phyloP scores from a whole-genome alignment of 805 yeast genomes.

The Candida loeiensis region DNA sequence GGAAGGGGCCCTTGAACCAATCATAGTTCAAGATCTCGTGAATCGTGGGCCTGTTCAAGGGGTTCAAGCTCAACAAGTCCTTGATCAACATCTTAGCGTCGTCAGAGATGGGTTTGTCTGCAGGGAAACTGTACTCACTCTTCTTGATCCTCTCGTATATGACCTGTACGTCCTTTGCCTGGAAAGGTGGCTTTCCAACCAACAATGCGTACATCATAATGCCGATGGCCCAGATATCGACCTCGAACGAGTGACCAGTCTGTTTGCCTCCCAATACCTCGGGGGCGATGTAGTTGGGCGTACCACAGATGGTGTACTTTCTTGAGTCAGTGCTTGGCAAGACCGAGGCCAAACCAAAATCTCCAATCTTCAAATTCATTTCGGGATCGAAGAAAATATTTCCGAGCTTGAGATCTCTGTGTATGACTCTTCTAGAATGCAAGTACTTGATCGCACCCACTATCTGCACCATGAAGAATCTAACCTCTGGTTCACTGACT shows the following conservation, averaged over 20 bases:
- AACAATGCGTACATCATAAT: slow-evolving; percentile 92
- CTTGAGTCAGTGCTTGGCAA: slow-evolving; percentile 64
- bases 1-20: slow-evolving; percentile 88
- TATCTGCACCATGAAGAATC: slow-evolving; percentile 85
- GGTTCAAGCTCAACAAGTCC: slow-evolving; percentile 73
- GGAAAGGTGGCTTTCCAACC: slow-evolving; percentile 96
- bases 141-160: slow-evolving; percentile 89
- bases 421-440: slow-evolving; percentile 89
- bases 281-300: slow-evolving; percentile 98
- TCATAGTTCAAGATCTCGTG: slow-evolving; percentile 75
- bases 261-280: slow-evolving; percentile 88
- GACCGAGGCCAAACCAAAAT: slow-evolving; percentile 97
- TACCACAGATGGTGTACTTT: slow-evolving; percentile 94
- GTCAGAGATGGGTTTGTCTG: slow-evolving; percentile 58
- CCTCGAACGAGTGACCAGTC: slow-evolving; percentile 90
- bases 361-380: slow-evolving; percentile 95
- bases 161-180: slow-evolving; percentile 87
- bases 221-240: slow-evolving; percentile 97
- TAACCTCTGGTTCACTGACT: slow-evolving; percentile 88
- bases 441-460: slow-evolving; percentile 91
- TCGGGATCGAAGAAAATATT: slow-evolving; percentile 91
- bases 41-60: slow-evolving; percentile 75
- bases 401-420: slow-evolving; percentile 93
- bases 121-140: slow-evolving; percentile 78
- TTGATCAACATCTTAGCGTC: slow-evolving; percentile 72